Conservation (phyloP, 306 rosid genomes). For the Hippophae gyantsensis region DNA sequence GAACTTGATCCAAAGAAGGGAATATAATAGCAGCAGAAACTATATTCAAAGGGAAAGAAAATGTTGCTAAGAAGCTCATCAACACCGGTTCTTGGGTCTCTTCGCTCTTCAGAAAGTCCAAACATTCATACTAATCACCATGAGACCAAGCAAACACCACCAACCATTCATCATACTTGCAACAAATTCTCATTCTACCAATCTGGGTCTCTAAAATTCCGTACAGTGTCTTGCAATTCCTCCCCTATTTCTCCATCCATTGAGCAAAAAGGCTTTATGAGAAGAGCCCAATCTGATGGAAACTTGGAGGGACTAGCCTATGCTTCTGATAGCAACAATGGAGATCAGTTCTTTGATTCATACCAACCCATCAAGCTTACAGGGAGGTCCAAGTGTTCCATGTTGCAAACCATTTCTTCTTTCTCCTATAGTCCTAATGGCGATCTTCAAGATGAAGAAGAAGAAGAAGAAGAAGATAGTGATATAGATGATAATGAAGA, state of each 20-base stretch:
- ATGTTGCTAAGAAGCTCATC: slow-evolving; percentile 89
- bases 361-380: slow-evolving; percentile 18
- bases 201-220: slow-evolving; percentile 24
- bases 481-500: slow-evolving; percentile 30
- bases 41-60: slow-evolving; percentile 7
- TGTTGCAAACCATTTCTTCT: slow-evolving; percentile 56
- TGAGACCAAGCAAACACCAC: slow-evolving; percentile 23
- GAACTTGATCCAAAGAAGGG: neutral
- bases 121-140: slow-evolving; percentile 19
- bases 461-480: slow-evolving; percentile 39
- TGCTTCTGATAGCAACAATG: slow-evolving; percentile 25
- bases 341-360: slow-evolving; percentile 23
- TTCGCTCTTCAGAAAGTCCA: slow-evolving; percentile 45
- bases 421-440: slow-evolving; percentile 23
- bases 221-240: slow-evolving; percentile 36
- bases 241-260: slow-evolving; percentile 74
- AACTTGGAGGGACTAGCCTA: slow-evolving; percentile 49
- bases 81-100: slow-evolving; percentile 82
- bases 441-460: slow-evolving; percentile 29
- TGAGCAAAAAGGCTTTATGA: slow-evolving; percentile 40
- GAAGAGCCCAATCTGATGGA: slow-evolving; percentile 80
- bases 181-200: slow-evolving; percentile 31
- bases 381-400: slow-evolving; percentile 19
- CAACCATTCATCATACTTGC: slow-evolving; percentile 23
- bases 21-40: neutral